Percentiles rank a stretch among this genome's conserved stretches.
These are phyloP conservation scores for Theobroma grandiflorum DNA, from an alignment of 441 rosid genomes.

Conservation along the genomic window DNA sequence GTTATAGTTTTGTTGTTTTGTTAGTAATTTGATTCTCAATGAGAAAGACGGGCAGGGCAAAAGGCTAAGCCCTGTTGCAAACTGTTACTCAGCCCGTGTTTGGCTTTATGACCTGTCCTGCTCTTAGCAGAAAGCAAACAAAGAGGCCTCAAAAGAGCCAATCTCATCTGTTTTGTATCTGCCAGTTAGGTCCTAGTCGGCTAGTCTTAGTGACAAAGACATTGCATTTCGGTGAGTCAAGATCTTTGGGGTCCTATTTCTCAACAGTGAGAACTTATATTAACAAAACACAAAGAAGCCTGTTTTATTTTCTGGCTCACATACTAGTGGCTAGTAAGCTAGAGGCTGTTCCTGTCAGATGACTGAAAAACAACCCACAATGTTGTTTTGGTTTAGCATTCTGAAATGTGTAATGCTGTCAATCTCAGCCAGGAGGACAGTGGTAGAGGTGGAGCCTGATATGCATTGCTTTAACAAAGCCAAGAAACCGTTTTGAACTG, in stretches of 20 bases:
- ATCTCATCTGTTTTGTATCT: not conserved
- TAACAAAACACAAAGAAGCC: not conserved
- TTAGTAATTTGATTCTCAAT: not conserved
- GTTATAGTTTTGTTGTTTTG: not conserved
- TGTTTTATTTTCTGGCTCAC: not conserved
- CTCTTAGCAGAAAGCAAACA: not conserved
- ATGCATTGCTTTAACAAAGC: not conserved
- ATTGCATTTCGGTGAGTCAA: not conserved
- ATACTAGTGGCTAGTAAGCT: not conserved
- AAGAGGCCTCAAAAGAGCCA: not conserved
- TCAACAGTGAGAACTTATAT: not conserved
- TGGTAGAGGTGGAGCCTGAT: not conserved
- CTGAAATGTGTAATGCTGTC: not conserved
- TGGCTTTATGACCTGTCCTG: not conserved
- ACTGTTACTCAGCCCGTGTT: not conserved
- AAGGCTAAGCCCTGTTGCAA: not conserved
- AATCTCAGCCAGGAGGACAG: not conserved
- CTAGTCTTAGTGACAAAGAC: constrained; percentile 6
- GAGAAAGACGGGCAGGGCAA: not conserved
- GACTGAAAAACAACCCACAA: not conserved
- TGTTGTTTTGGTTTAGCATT: not conserved
- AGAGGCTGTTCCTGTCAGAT: not conserved
- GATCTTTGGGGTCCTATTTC: not conserved
- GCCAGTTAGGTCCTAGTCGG: not conserved
- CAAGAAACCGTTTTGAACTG: constrained; percentile 7